These are phyloP conservation scores for Onygenales sp. DNA, from an alignment of 2,329 filamentous ascomycete genomes.

Conservation along the genomic window DNA sequence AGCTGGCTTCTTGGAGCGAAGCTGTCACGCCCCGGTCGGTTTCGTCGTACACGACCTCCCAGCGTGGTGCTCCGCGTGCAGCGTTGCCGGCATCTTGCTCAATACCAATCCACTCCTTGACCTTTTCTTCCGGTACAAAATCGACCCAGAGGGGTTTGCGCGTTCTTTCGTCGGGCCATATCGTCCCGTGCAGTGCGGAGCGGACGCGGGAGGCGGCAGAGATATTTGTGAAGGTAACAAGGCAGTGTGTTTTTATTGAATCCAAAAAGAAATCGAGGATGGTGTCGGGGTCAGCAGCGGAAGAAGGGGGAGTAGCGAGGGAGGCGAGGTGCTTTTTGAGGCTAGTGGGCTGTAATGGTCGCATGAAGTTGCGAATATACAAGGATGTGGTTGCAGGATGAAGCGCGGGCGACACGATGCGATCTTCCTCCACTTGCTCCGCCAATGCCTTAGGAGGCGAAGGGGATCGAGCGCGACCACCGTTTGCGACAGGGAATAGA, in stretches of 20 bases:
- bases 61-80: slow-evolving; percentile 41
- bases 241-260: slow-evolving; percentile 76
- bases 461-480: slow-evolving; percentile 16
- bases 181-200: slow-evolving; percentile 61
- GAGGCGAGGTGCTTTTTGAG: slow-evolving; percentile 60
- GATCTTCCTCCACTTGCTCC: slow-evolving; percentile 29
- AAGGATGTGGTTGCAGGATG: slow-evolving; percentile 67
- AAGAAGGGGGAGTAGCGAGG: slow-evolving; percentile 54
- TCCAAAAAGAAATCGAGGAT: slow-evolving; percentile 71
- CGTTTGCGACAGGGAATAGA: slow-evolving; percentile 30
- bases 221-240: slow-evolving; percentile 61
- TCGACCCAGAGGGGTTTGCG: slow-evolving; percentile 81
- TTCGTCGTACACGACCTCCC: slow-evolving; percentile 63
- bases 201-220: slow-evolving; percentile 69
- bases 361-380: slow-evolving; percentile 86
- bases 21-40: slow-evolving; percentile 49
- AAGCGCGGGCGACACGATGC: slow-evolving; percentile 45
- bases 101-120: slow-evolving; percentile 62
- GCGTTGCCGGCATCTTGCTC: slow-evolving; percentile 48
- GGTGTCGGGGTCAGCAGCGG: slow-evolving; percentile 43
- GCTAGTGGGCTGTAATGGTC: slow-evolving; percentile 61
- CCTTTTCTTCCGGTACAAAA: slow-evolving; percentile 69
- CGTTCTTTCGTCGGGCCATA: slow-evolving; percentile 81
- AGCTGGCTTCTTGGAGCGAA: slow-evolving; percentile 42
- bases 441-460: slow-evolving; percentile 18